Evolutionary conservation across 345 rosid species (phyloP).

Genomic region (Murraya koenigii): DNA sequence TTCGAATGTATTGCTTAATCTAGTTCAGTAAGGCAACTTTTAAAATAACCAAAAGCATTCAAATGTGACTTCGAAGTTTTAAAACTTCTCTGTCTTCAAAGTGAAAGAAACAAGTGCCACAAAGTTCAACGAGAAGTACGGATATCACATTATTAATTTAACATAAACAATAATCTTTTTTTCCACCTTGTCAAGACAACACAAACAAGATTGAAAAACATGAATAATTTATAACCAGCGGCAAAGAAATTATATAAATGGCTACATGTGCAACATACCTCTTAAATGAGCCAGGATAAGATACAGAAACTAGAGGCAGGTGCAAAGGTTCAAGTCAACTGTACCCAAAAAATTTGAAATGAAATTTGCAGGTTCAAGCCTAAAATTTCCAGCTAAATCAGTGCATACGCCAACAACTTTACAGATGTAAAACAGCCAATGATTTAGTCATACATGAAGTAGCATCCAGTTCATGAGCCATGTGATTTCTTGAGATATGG

Average conservation of each 20-base stretch:
- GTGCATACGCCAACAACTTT: slow-evolving; percentile 9
- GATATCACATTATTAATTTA: slow-evolving; percentile 1
- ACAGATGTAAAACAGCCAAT: slow-evolving; percentile 73
- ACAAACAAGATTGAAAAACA: slow-evolving; percentile 19
- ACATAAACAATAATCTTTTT: not conserved
- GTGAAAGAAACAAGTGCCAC: not conserved
- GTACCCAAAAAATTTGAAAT: slow-evolving; percentile 25
- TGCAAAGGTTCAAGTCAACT: slow-evolving; percentile 13
- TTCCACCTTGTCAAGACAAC: not conserved
- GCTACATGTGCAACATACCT: slow-evolving; percentile 7
- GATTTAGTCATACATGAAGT: slow-evolving; percentile 83
- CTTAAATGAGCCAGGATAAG: not conserved
- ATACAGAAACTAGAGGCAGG: slow-evolving; percentile 13
- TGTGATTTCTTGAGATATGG: slow-evolving; percentile 72
- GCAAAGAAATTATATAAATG: slow-evolving; percentile 16
- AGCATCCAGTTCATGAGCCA: slow-evolving; percentile 73
- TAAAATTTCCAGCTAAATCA: slow-evolving; percentile 15
- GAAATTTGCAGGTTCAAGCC: slow-evolving; percentile 14
- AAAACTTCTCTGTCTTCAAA: not conserved
- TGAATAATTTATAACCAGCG: slow-evolving; percentile 19
- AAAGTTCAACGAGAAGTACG: not conserved
- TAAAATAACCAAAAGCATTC: not conserved
- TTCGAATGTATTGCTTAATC: not conserved
- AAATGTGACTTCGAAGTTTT: not conserved
- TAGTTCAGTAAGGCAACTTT: too few relatives aligned